These are phyloP conservation scores for Citrus hindsii DNA, from an alignment of 345 rosid genomes.

Conservation along the genomic window DNA sequence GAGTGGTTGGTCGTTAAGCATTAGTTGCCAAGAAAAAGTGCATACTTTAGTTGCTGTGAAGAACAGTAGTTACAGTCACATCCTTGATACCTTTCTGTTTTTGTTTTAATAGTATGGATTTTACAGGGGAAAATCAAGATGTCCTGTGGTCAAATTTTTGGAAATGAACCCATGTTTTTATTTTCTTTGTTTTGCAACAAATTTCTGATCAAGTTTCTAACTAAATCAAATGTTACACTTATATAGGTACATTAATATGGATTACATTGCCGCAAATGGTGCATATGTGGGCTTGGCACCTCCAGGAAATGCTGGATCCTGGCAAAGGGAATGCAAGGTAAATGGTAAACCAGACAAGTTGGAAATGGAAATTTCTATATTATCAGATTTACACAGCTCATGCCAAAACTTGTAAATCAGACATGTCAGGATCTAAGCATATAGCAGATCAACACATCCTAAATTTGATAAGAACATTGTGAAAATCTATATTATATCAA, in stretches of 20 bases:
- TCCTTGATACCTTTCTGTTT: background rate
- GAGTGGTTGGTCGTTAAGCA: background rate
- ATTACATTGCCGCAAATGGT: constrained; percentile 37
- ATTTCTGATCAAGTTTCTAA: background rate
- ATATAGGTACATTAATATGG: constrained; percentile 30
- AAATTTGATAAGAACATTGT: background rate
- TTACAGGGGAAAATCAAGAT: background rate
- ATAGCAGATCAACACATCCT: background rate
- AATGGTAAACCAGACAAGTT: too few species aligned
- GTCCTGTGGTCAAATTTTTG: background rate
- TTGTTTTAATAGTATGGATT: too few species aligned
- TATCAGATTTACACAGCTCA: background rate
- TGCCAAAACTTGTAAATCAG: background rate
- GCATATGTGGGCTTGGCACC: constrained; percentile 81
- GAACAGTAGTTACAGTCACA: background rate
- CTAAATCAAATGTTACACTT: background rate
- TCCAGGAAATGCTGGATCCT: constrained; percentile 85
- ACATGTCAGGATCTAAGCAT: too few species aligned
- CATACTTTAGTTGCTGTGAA: background rate
- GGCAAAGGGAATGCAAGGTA: constrained; percentile 92
- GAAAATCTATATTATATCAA: background rate
- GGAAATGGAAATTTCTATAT: too few species aligned
- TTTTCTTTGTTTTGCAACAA: background rate
- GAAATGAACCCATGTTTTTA: background rate
- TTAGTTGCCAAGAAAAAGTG: background rate